These are phyloP conservation scores for Apiospora phragmitis DNA, from an alignment of 2,329 filamentous ascomycete genomes.

Conservation along the genomic window DNA sequence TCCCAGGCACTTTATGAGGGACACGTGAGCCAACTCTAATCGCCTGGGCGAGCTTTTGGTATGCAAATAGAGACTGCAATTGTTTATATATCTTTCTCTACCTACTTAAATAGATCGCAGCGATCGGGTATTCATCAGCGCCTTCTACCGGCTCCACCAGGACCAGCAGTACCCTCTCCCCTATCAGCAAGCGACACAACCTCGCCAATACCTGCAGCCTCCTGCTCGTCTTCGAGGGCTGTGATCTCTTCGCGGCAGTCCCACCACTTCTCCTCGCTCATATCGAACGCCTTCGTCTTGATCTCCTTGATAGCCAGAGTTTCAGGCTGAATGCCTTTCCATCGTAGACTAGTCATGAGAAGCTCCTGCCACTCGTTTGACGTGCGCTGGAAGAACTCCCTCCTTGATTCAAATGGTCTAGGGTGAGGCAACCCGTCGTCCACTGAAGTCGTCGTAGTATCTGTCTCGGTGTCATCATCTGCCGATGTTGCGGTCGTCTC, in stretches of 20 bases:
- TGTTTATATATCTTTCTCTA: background rate
- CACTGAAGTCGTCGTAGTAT: conserved; percentile 50
- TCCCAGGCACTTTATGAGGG: no score
- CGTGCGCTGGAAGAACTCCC: conserved; percentile 90
- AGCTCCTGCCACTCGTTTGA: conserved; percentile 89
- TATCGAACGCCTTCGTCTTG: conserved; percentile 84
- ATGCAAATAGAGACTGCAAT: background rate
- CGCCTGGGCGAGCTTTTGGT: no score
- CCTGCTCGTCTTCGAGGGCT: conserved; percentile 91
- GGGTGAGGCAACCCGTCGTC: conserved; percentile 77
- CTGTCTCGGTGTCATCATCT: conserved; percentile 50
- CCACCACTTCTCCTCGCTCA: conserved; percentile 98
- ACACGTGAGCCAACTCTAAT: no score
- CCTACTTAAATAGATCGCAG: background rate
- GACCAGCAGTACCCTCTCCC: conserved; percentile 48
- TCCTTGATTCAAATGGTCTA: conserved; percentile 80
- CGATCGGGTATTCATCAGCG: background rate
- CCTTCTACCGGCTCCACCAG: conserved; percentile 43
- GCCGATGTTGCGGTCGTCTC: conserved; percentile 19
- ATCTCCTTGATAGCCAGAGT: conserved; percentile 83
- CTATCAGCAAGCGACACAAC: conserved; percentile 84
- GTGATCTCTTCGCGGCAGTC: conserved; percentile 93
- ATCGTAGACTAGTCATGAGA: conserved; percentile 72
- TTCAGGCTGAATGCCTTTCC: conserved; percentile 66
- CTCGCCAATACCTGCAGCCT: conserved; percentile 91